These are phyloP conservation scores for Linaria vulgaris DNA, from an alignment of 257 asterid species.

Conservation along the genomic window DNA sequence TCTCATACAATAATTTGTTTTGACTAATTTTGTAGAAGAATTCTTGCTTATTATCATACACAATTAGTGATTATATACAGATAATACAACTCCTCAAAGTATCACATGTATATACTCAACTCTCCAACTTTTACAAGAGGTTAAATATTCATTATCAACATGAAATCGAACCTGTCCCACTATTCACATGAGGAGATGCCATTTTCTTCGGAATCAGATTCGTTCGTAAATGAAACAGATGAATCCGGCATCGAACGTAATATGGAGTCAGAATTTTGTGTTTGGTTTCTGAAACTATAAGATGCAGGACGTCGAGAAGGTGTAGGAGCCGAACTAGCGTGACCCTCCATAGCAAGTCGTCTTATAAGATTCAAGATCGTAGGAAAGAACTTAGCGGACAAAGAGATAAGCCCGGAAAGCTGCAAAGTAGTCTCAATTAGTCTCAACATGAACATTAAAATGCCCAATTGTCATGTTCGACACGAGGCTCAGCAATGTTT, in stretches of 20 bases:
- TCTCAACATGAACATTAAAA: too few species aligned
- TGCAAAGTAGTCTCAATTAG: constrained; percentile 17
- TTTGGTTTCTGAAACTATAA: constrained; percentile 32
- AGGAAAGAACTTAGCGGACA: constrained; percentile 51
- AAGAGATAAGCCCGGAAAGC: constrained; percentile 43
- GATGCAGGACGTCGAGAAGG: constrained; percentile 27
- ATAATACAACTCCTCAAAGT: too few species aligned
- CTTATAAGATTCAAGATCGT: constrained; percentile 42
- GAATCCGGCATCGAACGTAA: constrained; percentile 37
- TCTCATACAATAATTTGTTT: too few species aligned
- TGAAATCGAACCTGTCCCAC: neutral
- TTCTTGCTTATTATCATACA: too few species aligned
- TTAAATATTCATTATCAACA: neutral
- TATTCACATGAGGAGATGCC: constrained; percentile 12
- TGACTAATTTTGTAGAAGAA: too few species aligned
- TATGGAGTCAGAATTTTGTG: constrained; percentile 19
- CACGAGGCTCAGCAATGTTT: too few species aligned
- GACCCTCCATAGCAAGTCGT: constrained; percentile 36
- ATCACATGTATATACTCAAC: neutral
- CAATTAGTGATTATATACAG: too few species aligned
- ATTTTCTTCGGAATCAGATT: constrained; percentile 31
- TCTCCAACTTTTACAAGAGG: neutral
- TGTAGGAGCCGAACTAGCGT: constrained; percentile 18
- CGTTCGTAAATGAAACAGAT: constrained; percentile 36
- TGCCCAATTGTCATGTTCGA: too few species aligned